A percentile compares a stretch with the other conserved stretches of the same genome.
Conservation (phyloP, 1,139 yeast genomes). For the Candida tropicalis region DNA sequence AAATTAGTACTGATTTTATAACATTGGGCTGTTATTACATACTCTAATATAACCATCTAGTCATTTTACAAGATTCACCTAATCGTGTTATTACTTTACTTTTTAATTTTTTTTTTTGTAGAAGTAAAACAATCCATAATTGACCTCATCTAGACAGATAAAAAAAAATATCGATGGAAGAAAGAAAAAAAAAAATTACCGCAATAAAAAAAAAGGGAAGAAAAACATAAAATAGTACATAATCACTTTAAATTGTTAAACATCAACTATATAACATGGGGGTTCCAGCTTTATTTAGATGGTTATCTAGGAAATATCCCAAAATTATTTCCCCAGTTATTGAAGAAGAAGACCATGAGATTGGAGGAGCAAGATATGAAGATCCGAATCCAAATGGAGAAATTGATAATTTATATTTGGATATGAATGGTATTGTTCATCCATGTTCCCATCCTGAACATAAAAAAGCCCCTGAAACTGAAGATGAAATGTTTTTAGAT, state of each 20-base stretch:
- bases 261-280: conserved; percentile 44
- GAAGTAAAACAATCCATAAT: no score
- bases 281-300: conserved; percentile 96
- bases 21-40: no score
- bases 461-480: conserved; percentile 90
- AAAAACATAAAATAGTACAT: no score
- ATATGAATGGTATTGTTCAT: conserved; percentile 97
- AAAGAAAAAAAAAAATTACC: background rate
- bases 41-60: no score
- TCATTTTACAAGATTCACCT: no score
- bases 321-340: conserved; percentile 89
- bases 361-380: conserved; percentile 59
- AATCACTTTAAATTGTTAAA: no score
- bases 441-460: conserved; percentile 98
- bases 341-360: conserved; percentile 66
- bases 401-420: conserved; percentile 84
- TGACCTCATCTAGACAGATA: no score
- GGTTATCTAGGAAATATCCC: conserved; percentile 93
- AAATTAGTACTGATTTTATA: no score
- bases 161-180: no score
- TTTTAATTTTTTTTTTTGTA: no score
- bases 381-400: conserved; percentile 95
- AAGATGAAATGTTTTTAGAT: conserved; percentile 92
- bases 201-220: background rate
- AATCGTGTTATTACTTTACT: no score